Percentiles rank a stretch among this genome's conserved stretches.
These are phyloP conservation scores for Erodium maritimum DNA, from an alignment of 345 rosid genomes.

Conservation along the genomic window DNA sequence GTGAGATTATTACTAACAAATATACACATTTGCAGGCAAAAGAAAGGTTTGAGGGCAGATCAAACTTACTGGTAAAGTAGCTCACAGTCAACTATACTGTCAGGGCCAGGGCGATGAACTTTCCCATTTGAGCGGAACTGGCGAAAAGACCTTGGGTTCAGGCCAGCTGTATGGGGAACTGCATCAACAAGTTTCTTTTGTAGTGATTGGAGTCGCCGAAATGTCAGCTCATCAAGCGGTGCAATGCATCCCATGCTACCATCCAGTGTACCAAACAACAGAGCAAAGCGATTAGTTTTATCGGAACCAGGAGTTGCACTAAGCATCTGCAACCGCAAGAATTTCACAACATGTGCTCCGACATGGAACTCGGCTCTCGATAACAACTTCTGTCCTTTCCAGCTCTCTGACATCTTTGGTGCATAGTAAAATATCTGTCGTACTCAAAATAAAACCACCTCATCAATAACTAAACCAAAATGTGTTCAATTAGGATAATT, in stretches of 20 bases:
- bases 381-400: constrained; percentile 97
- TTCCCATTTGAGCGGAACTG: constrained; percentile 70
- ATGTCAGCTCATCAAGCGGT: constrained; percentile 86
- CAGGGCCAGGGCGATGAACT: constrained; percentile 92
- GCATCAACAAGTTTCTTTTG: constrained; percentile 86
- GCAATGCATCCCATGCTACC: constrained; percentile 92
- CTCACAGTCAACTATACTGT: constrained; percentile 88
- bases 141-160: constrained; percentile 87
- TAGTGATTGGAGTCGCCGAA: constrained; percentile 84
- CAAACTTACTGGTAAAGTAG: constrained; percentile 81
- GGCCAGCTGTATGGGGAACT: constrained; percentile 87
- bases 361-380: constrained; percentile 91
- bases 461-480: background rate
- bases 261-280: constrained; percentile 81
- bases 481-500: too few species aligned
- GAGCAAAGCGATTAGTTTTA: constrained; percentile 83
- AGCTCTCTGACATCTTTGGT: constrained; percentile 92
- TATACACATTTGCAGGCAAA: background rate
- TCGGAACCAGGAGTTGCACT: constrained; percentile 49
- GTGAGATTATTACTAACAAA: too few species aligned
- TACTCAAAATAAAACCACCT: background rate
- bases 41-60: constrained; percentile 7
- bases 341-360: constrained; percentile 82
- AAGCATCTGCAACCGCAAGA: constrained; percentile 86
- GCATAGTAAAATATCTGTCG: constrained; percentile 83